These are phyloP conservation scores for Eucalyptus guilfoylei DNA, from an alignment of 345 rosid genomes.

Conservation along the genomic window DNA sequence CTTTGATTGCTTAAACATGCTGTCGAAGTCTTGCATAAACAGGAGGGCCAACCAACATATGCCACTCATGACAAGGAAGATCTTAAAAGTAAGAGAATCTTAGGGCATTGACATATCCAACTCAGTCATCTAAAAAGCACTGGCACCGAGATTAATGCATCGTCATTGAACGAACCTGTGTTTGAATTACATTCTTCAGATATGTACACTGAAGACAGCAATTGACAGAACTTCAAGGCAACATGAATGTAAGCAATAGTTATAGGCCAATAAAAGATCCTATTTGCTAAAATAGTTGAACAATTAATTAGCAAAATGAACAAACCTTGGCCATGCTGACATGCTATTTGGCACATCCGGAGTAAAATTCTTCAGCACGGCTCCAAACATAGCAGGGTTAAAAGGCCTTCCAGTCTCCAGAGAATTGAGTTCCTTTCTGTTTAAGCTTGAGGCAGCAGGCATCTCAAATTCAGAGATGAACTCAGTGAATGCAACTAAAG, in stretches of 20 bases:
- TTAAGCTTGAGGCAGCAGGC: slow-evolving; percentile 29
- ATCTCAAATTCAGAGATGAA: slow-evolving; percentile 49
- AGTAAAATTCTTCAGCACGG: slow-evolving; percentile 63
- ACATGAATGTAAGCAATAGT: neutral
- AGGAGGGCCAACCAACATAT: neutral
- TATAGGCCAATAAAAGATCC: neutral
- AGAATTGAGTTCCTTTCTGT: slow-evolving; percentile 23
- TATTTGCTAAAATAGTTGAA: neutral
- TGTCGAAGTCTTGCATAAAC: neutral
- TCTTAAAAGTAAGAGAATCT: neutral
- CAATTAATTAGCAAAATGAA: neutral
- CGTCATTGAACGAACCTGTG: neutral
- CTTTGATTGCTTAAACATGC: neutral
- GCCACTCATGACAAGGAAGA: neutral
- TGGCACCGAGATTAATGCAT: neutral
- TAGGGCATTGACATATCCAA: neutral
- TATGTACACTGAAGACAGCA: neutral
- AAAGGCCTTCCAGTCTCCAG: slow-evolving; percentile 69
- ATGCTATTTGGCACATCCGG: slow-evolving; percentile 76
- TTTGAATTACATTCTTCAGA: neutral
- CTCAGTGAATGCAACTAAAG: slow-evolving; percentile 62
- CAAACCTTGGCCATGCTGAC: slow-evolving; percentile 84
- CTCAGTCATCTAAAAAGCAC: neutral
- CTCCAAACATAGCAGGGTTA: slow-evolving; percentile 78
- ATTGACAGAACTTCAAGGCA: neutral